Base-by-base conservation (phyloP, 2,329 filamentous ascomycete species). In the Chrysoporthe austroafricana region DNA sequence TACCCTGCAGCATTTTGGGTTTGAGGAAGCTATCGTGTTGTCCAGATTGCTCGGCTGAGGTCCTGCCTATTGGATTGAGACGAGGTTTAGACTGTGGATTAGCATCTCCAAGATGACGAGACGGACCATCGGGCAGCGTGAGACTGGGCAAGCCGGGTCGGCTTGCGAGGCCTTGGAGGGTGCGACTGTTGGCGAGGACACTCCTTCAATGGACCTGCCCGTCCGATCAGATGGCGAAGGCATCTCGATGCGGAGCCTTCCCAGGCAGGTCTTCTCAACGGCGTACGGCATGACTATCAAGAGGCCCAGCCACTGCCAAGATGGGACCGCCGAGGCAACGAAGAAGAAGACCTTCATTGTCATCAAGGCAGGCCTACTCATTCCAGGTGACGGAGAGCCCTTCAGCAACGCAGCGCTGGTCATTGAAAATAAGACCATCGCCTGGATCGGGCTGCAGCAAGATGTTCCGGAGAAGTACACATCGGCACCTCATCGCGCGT, bases 301-400 rank as follows among this genome's bases (percentile, higher is more conserved):
- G 39, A 43, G 46, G 6, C 52, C 62, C 62, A 58, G 7, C 16
- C 21, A 7, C 36, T 34, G 34, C 43, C 48, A 66, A 36, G 63
- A 67, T 34, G 60, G 14, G 9, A 16, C 44, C 6, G 21, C 58
- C 44, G 32, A 39, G 11, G 62, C 48, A 36, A 42, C 63, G 26
- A 77, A 74, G 54, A 78, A 78, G 62, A 72, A 67, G n/a, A 44
- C 66, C 1, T 76, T 74, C 70, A 78, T 74, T 44, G 75, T 80
- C 70, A 73, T 81, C 69, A 75, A 72, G 46, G 71, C 79, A 11
- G 67, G 70, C 2, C 68, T 79, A 0, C 71, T 81, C 0, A 81
- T 81, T 63, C 79, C 79, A 16, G 79, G 79, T 58, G 76, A 77
- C 65, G 78, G 78, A 48, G 67, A 75, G 2, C 79, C 79, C 0